Percentiles rank a stretch among this genome's conserved stretches.
phyloP scores from a whole-genome alignment of 1,284 basidiomycete species.

The Tilletiopsis washingtonensis region DNA sequence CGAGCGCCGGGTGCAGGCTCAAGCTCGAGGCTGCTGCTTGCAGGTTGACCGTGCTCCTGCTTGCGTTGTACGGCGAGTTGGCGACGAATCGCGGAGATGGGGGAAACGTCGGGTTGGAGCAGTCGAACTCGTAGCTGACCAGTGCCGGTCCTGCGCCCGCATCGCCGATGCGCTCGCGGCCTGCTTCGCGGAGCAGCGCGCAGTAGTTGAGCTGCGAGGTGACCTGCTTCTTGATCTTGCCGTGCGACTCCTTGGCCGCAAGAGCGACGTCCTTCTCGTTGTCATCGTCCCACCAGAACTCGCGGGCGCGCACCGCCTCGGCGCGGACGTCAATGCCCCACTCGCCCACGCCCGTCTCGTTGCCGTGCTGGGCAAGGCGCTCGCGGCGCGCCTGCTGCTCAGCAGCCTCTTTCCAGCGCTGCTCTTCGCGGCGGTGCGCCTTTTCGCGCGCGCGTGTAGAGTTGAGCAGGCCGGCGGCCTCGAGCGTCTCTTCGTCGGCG shows the following conservation, averaged over 20 bases:
- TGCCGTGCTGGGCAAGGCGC: constrained; percentile 5
- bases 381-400: neutral
- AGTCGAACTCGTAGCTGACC: neutral
- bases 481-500: neutral
- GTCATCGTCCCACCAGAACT: constrained; percentile 29
- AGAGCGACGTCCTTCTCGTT: neutral
- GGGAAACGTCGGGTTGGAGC: neutral
- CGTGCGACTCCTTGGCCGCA: neutral
- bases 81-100: too few species aligned
- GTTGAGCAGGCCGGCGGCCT: constrained; percentile 5
- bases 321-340: constrained; percentile 29
- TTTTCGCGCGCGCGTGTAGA: neutral
- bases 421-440: neutral
- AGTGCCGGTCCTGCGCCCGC: too few species aligned
- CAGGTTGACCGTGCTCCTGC: neutral
- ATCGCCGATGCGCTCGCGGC: neutral
- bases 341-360: constrained; percentile 13
- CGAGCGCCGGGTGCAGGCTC: neutral
- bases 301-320: constrained; percentile 27
- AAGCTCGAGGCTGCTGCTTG: neutral
- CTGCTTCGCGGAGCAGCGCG: constrained; percentile 6
- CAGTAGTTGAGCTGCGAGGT: constrained; percentile 15
- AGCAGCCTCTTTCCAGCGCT: too few species aligned
- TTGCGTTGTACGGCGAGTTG: neutral
- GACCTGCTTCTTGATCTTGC: neutral